These are phyloP conservation scores for Halophytophthora batemanensis DNA, from an alignment of 352 stramenopile species.

Conservation along the genomic window DNA sequence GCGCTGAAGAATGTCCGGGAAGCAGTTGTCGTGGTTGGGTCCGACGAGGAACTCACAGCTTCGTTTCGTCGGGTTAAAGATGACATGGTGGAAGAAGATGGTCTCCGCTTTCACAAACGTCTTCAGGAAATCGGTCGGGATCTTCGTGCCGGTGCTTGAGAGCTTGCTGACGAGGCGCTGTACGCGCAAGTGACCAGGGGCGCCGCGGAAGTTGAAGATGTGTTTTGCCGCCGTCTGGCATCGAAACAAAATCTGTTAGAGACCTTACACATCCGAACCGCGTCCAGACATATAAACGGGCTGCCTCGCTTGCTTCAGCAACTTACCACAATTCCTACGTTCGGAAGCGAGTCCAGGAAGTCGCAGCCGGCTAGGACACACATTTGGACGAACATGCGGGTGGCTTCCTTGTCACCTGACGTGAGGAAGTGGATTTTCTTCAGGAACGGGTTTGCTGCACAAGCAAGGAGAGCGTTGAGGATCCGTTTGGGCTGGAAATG, in stretches of 20 bases:
- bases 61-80: slow-evolving; percentile 53
- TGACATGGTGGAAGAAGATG: slow-evolving; percentile 78
- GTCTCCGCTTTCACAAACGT: slow-evolving; percentile 60
- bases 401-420: slow-evolving; percentile 50
- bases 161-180: slow-evolving; percentile 68
- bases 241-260: not conserved
- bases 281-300: no score
- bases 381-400: slow-evolving; percentile 79
- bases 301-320: no score
- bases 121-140: slow-evolving; percentile 49
- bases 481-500: no score
- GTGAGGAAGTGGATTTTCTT: slow-evolving; percentile 64
- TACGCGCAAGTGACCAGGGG: slow-evolving; percentile 47
- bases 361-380: slow-evolving; percentile 72
- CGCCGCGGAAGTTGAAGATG: slow-evolving; percentile 68
- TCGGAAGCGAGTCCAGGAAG: slow-evolving; percentile 75
- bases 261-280: not conserved
- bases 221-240: slow-evolving; percentile 69
- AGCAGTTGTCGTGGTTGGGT: slow-evolving; percentile 40
- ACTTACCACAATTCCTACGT: slow-evolving; percentile 69
- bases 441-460: slow-evolving; percentile 46
- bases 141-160: slow-evolving; percentile 33
- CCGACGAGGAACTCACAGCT: slow-evolving; percentile 58
- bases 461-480: not conserved
- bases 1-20: slow-evolving; percentile 43